These are phyloP conservation scores for Mortierella sp. DNA, from an alignment of 371 early-diverging fungal genomes.

Conservation along the genomic window DNA sequence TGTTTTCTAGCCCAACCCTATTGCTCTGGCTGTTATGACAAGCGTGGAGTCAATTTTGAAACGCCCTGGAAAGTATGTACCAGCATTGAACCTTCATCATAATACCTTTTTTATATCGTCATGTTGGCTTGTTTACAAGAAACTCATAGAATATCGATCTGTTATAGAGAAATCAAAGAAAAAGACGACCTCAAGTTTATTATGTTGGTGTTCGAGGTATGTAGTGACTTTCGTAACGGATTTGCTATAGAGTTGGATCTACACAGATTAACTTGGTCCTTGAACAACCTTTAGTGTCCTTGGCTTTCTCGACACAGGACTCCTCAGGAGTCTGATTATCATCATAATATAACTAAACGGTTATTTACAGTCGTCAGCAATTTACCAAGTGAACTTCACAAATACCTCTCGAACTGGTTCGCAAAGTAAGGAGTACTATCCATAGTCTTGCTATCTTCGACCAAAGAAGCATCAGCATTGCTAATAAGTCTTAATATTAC, in stretches of 20 bases:
- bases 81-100: background rate
- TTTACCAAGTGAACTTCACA: conserved; percentile 81
- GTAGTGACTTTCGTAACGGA: background rate
- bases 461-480: background rate
- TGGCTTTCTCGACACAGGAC: conserved; percentile 74
- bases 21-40: conserved; percentile 79
- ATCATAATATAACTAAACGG: conserved; percentile 79
- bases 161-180: conserved; percentile 56
- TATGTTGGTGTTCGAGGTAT: conserved; percentile 86
- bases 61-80: conserved; percentile 78
- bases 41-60: conserved; percentile 81
- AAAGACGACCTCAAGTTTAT: conserved; percentile 82
- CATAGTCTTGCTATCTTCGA: background rate
- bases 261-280: background rate
- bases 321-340: conserved; percentile 76
- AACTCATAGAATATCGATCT: background rate
- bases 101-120: background rate
- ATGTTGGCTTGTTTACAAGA: background rate
- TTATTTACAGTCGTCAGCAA: conserved; percentile 82
- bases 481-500: background rate
- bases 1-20: conserved; percentile 41
- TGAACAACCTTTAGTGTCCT: conserved; percentile 66
- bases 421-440: conserved; percentile 58
- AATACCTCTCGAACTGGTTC: conserved; percentile 85
- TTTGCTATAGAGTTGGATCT: background rate